Evolutionary conservation across 2,329 filamentous ascomycete genomes (phyloP), one percentile per base, ranked within the genome.

Genomic region (Elsinoe perseae): DNA sequence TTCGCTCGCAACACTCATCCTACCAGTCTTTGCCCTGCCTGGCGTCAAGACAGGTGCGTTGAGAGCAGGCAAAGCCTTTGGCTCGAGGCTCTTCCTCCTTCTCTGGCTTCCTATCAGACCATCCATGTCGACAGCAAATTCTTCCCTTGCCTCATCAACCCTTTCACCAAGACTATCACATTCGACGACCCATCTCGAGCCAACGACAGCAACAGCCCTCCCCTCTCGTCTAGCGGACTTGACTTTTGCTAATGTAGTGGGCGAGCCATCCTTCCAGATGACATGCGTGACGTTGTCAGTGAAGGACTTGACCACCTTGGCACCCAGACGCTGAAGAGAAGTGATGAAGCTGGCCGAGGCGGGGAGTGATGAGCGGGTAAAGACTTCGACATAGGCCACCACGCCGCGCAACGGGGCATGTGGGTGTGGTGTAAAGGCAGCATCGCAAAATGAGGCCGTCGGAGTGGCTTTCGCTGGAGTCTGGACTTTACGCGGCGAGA

Each of bases 191-290:
- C 69, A 71, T 14, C 69, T 66, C 27, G 65, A 68, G 60, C 70
- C 70, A 58, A 71, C 68, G 54, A 68, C 68, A 58, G 64, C 62
- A n/a, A 71, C 61, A 25, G 61, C 54, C 9, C 59, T 58, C 14
- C 64, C 67, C 12, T 66, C 64, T 50, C 66, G 66, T 60, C 69
- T 68, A 60, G 66, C 64, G 2, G 66, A 30, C 2, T 65, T 62
- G 7, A 71, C 63, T 20, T 63, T 62, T 50, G 69, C 65, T 9
- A 71, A 60, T 2, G 66, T 67, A 3, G 64, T 64, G 1, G 68
- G 68, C 16, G 66, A 67, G 5, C 69, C 69, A 44, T 71, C 68
- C 54, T 71, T 71, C 66, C 67, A 71, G 40, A 71, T 61, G 9
- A 71, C 65, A 40, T 71, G 69, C 2, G 68, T 70, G 18, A 70